Conservation (phyloP, 1,139 yeast genomes). For the Spathaspora sp. region DNA sequence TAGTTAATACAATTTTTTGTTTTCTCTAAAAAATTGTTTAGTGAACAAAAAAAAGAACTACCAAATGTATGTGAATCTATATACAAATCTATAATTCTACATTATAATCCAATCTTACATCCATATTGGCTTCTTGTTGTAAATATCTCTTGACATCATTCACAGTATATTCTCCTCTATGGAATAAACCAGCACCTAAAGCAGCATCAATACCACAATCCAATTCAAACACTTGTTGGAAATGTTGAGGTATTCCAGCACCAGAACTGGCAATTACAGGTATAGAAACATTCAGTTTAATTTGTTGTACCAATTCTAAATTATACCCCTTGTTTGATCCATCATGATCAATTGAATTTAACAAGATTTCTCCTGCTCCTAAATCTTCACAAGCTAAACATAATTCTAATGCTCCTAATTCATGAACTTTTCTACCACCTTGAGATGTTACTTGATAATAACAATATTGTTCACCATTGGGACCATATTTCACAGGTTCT, state of each 20-base stretch:
- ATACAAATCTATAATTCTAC: constrained; percentile 30
- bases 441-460: constrained; percentile 95
- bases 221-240: constrained; percentile 74
- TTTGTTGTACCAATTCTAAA: constrained; percentile 74
- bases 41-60: too few relatives aligned
- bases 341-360: constrained; percentile 94
- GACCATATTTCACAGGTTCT: constrained; percentile 60
- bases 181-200: constrained; percentile 97
- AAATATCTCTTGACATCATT: constrained; percentile 74
- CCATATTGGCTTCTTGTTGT: constrained; percentile 84
- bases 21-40: too few relatives aligned
- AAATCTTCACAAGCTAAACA: constrained; percentile 84
- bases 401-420: constrained; percentile 87
- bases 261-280: constrained; percentile 98
- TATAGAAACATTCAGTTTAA: constrained; percentile 71
- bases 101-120: constrained; percentile 89
- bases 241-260: constrained; percentile 91
- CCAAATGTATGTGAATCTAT: background rate
- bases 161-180: constrained; percentile 88
- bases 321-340: constrained; percentile 94
- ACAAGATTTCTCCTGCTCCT: constrained; percentile 94
- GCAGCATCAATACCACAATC: constrained; percentile 92
- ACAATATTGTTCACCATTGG: constrained; percentile 81
- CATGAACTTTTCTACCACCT: constrained; percentile 91
- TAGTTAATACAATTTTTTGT: too few relatives aligned